phyloP scores from a whole-genome alignment of 2,329 filamentous ascomycete species.

The Cadophora gregata region DNA sequence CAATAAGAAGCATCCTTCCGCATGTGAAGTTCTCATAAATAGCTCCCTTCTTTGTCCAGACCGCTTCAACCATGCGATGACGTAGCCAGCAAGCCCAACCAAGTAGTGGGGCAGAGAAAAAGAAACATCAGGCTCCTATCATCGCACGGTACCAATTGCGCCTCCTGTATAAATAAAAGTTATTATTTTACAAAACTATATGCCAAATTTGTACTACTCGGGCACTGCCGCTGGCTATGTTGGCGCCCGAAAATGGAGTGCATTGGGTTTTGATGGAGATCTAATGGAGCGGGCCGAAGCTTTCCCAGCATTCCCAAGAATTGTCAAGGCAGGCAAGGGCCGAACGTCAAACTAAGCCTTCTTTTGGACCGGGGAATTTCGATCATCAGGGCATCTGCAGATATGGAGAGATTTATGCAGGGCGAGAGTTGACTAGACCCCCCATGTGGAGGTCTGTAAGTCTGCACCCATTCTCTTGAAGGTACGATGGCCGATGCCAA shows the following conservation, averaged over 20 bases:
- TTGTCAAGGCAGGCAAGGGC: neutral
- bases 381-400: neutral
- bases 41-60: constrained; percentile 10
- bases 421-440: neutral
- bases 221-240: constrained; percentile 7
- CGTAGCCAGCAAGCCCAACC: constrained; percentile 24
- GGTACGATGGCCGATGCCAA: neutral
- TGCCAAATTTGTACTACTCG: constrained; percentile 14
- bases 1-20: neutral
- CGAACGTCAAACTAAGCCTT: neutral
- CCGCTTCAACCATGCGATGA: constrained; percentile 27
- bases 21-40: neutral
- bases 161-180: neutral
- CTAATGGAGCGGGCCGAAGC: constrained; percentile 28
- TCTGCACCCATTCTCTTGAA: neutral
- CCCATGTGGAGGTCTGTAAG: neutral
- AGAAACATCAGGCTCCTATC: constrained; percentile 19
- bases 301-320: constrained; percentile 1
- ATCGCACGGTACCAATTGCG: neutral
- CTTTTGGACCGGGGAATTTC: neutral
- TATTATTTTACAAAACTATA: neutral
- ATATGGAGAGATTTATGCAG: neutral
- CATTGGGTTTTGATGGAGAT: neutral
- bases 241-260: constrained; percentile 20
- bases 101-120: constrained; percentile 12